Base-by-base conservation (phyloP, 805 yeast genomes). In the Zygosaccharomyces kombuchaensis region DNA sequence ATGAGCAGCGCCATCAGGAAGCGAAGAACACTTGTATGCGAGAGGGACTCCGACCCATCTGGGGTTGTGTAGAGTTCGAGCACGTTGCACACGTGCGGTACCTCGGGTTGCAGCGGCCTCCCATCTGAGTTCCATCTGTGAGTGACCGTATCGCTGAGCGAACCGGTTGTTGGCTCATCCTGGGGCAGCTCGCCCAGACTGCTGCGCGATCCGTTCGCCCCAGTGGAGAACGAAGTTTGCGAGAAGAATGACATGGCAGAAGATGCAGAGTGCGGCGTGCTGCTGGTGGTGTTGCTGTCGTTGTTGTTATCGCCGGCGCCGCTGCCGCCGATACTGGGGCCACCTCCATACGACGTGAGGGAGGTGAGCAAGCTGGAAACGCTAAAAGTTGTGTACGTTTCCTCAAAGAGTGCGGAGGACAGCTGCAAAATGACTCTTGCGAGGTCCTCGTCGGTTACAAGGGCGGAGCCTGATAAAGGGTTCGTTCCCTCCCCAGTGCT, bases 11-110 rank as follows among this genome's bases (percentile, higher is more conserved):
- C 51, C 6, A 53, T 46, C 29, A 61, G 44, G 40, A 64, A 63
- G 22, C 57, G 51, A 19, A 64, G 40, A 3, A 58, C 57, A 3
- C 62, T 49, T 3, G 62, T 53, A 39, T 60, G 61, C 1, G 63
- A 55, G 32, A 59, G 36, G 2, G 60, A 56, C 40, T 64, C 68
- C 9, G 51, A 36, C 9, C 55, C 62, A 31, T 57, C 61, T 30
- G 57, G 53, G 19, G 52, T 50, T 2, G 57, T 52, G 39, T 55
- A 60, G 8, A 60, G 43, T 4, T 59, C 62, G 10, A 60, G 40
- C n/a, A 57, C 50, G 37, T 57, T 59, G 31, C 48, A 44, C 27
- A 55, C 13, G 29, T 49, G 54, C 8, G 54, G 50, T 12, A 44
- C 44, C 14, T 38, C 47, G 9, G 48, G 43, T 13, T 32, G 29